A percentile compares a stretch with the other conserved stretches of the same genome.
These are phyloP conservation scores for Verticillium nubilum DNA, from an alignment of 2,329 filamentous ascomycete genomes.

Conservation along the genomic window DNA sequence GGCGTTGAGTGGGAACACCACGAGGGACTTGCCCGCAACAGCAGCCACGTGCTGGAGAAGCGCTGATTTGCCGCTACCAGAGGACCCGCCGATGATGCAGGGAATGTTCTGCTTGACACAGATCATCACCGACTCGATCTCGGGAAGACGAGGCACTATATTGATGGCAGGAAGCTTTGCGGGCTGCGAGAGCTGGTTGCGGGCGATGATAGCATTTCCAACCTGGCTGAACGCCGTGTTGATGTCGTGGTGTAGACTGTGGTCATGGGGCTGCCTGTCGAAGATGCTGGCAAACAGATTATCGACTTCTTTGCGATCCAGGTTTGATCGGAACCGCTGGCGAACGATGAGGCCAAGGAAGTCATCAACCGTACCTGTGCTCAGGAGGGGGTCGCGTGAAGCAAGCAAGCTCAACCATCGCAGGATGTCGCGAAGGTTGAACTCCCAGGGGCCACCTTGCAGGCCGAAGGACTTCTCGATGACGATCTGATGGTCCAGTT, in stretches of 20 bases:
- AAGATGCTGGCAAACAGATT: constrained; percentile 64
- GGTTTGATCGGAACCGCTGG: constrained; percentile 75
- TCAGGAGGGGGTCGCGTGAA: constrained; percentile 54
- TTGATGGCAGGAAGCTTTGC: constrained; percentile 46
- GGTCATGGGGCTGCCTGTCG: constrained; percentile 40
- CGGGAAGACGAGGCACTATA: constrained; percentile 53
- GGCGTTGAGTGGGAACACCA: constrained; percentile 84
- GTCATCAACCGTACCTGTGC: constrained; percentile 57
- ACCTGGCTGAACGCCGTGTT: constrained; percentile 66
- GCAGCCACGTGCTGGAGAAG: constrained; percentile 78
- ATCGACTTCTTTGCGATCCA: constrained; percentile 62
- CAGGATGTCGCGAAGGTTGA: constrained; percentile 85
- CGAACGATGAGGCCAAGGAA: constrained; percentile 78
- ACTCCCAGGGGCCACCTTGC: constrained; percentile 83
- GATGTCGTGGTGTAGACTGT: constrained; percentile 68
- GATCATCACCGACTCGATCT: constrained; percentile 81
- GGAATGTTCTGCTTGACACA: constrained; percentile 85
- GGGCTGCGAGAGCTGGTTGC: constrained; percentile 51
- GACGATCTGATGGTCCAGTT: constrained; percentile 68
- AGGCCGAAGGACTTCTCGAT: constrained; percentile 52
- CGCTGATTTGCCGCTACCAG: constrained; percentile 81
- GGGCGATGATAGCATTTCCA: constrained; percentile 65
- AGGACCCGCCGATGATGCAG: constrained; percentile 78
- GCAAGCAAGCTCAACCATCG: constrained; percentile 76
- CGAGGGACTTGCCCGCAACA: constrained; percentile 66